phyloP scores from a whole-genome alignment of 345 rosid genomes.

The Chamaenerion angustifolium region DNA sequence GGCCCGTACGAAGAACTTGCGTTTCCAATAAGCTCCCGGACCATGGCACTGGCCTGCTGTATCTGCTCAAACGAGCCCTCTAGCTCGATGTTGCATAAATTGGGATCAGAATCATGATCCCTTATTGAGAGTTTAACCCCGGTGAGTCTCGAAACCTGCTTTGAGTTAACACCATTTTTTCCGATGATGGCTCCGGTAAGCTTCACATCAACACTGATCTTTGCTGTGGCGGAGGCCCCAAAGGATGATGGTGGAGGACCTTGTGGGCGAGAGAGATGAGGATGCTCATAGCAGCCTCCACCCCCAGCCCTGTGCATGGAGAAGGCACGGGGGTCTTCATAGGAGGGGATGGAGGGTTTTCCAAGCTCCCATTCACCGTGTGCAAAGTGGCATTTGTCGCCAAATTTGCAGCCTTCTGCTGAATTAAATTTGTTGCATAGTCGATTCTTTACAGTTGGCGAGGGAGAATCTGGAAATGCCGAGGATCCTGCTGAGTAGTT shows the following conservation, averaged over 20 bases:
- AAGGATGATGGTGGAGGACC: constrained; percentile 64
- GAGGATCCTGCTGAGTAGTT: constrained; percentile 34
- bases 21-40: constrained; percentile 66
- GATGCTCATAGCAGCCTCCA: constrained; percentile 38
- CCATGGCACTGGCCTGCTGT: constrained; percentile 91
- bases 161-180: constrained; percentile 82
- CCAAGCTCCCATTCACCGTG: constrained; percentile 85
- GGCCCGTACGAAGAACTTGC: constrained; percentile 35
- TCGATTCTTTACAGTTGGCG: constrained; percentile 48
- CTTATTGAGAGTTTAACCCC: constrained; percentile 87
- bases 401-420: constrained; percentile 79
- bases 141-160: constrained; percentile 71
- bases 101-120: constrained; percentile 73
- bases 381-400: constrained; percentile 70
- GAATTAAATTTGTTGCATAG: constrained; percentile 60
- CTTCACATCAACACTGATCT: constrained; percentile 82
- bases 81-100: constrained; percentile 73
- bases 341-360: constrained; percentile 38
- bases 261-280: constrained; percentile 14
- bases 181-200: constrained; percentile 95
- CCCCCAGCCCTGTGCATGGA: constrained; percentile 23
- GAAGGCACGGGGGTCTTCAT: constrained; percentile 37
- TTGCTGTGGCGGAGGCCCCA: constrained; percentile 81
- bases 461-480: constrained; percentile 38
- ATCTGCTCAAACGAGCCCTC: constrained; percentile 98